phyloP scores from a whole-genome alignment of 108 stramenopile species.

The Aureococcus anophagefferens region DNA sequence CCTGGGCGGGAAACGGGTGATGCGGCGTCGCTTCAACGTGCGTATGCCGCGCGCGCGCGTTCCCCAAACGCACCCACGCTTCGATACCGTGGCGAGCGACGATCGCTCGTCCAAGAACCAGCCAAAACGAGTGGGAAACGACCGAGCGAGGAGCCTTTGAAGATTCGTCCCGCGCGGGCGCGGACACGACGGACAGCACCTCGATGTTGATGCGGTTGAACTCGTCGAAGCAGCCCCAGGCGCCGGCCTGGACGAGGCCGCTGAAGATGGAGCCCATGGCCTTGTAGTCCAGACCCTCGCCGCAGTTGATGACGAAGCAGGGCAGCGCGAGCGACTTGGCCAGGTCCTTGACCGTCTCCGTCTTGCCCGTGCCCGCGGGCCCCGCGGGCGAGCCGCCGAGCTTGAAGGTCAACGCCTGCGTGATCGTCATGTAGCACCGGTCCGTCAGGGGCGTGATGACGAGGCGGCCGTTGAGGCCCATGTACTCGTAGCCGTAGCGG shows the following conservation, averaged over 20 bases:
- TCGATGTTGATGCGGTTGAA: constrained; percentile 72
- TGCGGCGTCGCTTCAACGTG: too few species aligned
- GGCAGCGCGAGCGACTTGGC: constrained; percentile 57
- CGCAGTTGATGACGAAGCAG: constrained; percentile 63
- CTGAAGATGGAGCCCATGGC: constrained; percentile 38
- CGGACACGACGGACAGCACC: constrained; percentile 59
- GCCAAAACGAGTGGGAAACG: too few species aligned
- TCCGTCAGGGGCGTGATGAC: constrained; percentile 67
- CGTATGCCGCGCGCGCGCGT: too few species aligned
- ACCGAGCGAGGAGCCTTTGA: too few species aligned
- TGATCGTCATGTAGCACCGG: constrained; percentile 63
- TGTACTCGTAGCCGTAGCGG: constrained; percentile 63
- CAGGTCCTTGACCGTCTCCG: constrained; percentile 61
- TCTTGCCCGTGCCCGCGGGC: constrained; percentile 62
- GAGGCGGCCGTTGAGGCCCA: constrained; percentile 57
- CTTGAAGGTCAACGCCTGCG: constrained; percentile 62
- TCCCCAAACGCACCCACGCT: too few species aligned
- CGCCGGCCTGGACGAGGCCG: constrained; percentile 50
- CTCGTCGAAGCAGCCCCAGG: constrained; percentile 71
- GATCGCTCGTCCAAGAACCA: too few species aligned
- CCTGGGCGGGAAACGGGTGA: too few species aligned
- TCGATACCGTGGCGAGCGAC: too few species aligned
- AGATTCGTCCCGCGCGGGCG: too few species aligned
- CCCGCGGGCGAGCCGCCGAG: constrained; percentile 59
- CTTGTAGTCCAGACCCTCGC: constrained; percentile 66